Percentiles rank a stretch among this genome's conserved stretches.
Evolutionary conservation across 192 early-diverging fungal species (phyloP).

Genomic region (Coemansia sp.): DNA sequence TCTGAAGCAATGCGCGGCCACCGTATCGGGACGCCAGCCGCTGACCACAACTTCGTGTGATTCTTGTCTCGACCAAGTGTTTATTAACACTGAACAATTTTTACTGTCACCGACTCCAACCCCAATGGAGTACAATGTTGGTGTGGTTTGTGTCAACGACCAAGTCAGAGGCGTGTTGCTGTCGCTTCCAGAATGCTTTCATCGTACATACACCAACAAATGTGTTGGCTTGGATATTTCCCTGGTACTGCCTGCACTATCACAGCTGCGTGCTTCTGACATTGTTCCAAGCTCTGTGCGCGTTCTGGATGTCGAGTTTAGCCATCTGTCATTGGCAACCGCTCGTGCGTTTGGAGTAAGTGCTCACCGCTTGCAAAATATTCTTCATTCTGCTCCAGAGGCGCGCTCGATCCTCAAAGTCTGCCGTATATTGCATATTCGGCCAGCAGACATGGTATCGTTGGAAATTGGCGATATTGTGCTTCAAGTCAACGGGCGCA

Average conservation of each 20-base stretch:
- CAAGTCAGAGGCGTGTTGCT: constrained; percentile 16
- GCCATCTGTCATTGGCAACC: constrained; percentile 2
- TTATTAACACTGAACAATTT: constrained; percentile 27
- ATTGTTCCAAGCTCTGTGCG: constrained; percentile 7
- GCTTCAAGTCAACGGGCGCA: constrained; percentile 13
- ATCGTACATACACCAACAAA: not conserved
- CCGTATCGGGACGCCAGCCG: constrained; percentile 16
- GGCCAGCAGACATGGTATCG: not conserved
- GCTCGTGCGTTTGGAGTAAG: constrained; percentile 25
- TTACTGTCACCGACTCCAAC: constrained; percentile 2
- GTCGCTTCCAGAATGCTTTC: constrained; percentile 8
- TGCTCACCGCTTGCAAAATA: constrained; percentile 3
- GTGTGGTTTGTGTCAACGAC: constrained; percentile 10
- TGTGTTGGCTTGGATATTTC: constrained; percentile 20
- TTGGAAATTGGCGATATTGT: constrained; percentile 39
- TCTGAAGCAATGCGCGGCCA: not conserved
- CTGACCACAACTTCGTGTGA: constrained; percentile 15
- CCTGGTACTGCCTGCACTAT: constrained; percentile 20
- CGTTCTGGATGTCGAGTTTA: constrained; percentile 33
- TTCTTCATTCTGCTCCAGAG: not conserved
- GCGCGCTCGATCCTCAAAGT: constrained; percentile 13
- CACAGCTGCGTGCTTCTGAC: not conserved
- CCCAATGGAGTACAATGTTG: not conserved
- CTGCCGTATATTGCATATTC: constrained; percentile 5
- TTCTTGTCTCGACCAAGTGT: constrained; percentile 18